Conservation (phyloP, 73 alveolate genomes). For the Symbiodinium pilosum region DNA sequence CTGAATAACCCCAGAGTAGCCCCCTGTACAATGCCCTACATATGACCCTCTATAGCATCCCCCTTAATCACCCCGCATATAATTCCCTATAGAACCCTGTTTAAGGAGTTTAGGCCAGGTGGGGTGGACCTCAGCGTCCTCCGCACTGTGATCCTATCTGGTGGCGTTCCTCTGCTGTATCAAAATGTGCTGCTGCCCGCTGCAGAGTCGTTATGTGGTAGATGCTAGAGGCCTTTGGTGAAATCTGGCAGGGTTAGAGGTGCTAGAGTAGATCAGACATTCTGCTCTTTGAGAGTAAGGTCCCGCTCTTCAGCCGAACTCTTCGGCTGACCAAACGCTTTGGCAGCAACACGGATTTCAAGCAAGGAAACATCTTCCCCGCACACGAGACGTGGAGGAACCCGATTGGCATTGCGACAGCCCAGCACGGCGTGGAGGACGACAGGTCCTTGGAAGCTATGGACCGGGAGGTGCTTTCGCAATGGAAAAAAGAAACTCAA, state of each 20-base stretch:
- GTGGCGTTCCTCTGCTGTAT: constrained; percentile 10
- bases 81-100: too few relatives aligned
- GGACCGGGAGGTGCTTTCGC: constrained; percentile 28
- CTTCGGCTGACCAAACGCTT: constrained; percentile 78
- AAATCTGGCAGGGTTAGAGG: too few relatives aligned
- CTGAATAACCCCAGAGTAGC: too few relatives aligned
- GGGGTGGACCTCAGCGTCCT: background rate
- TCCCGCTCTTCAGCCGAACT: constrained; percentile 71
- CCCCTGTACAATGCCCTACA: too few relatives aligned
- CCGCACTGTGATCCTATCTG: background rate
- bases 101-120: too few relatives aligned
- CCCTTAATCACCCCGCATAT: too few relatives aligned
- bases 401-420: constrained; percentile 57
- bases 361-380: constrained; percentile 25
- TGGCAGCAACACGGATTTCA: constrained; percentile 60
- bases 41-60: too few relatives aligned
- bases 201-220: too few relatives aligned
- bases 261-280: too few relatives aligned
- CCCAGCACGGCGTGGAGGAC: constrained; percentile 25
- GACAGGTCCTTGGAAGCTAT: constrained; percentile 49
- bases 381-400: constrained; percentile 64
- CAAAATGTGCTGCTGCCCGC: constrained; percentile 58
- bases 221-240: too few relatives aligned
- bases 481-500: too few relatives aligned
- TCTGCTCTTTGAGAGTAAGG: too few relatives aligned